Base-by-base conservation (phyloP, 345 rosid species). In the Excoecaria cochinchinensis region DNA sequence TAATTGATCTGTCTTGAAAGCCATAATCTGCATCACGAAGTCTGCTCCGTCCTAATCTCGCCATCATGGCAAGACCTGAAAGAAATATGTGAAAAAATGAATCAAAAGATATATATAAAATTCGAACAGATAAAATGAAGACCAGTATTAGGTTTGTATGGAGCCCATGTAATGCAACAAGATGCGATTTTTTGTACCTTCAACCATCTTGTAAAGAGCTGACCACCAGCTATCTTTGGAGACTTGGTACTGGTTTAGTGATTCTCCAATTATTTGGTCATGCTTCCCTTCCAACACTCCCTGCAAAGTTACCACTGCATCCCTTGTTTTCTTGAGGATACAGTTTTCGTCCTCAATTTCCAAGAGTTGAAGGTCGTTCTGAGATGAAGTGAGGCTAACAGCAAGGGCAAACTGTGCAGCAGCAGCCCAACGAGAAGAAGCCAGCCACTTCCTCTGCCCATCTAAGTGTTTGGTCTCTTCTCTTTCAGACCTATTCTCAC, bases 181-280 rank as follows among this genome's bases (percentile, higher is more conserved):
- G 67, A 44, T 38, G 53, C 36, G 31, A 40, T 6, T 16, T 16
- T 65, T 71, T 62, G 48, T 86, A 95, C 99, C 99, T 90, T 93
- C 97, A 67, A 95, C 80, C 89, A 95, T 85, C 84, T 78, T 91
- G 88, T 93, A 90, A 71, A 93, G 90, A 72, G 98, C 80, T 16
- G 99, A 92, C 97, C 99, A 95, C 99, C 99, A 91, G 69, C 97
- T 78, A 60, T 91, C 98, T 79, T 78, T 83, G 40, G 97, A 80
- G 58, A 93, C 83, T 66, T 90, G 82, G 55, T 67, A 70, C 74
- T 88, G 82, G 48, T 79, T 69, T 67, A 93, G 82, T 1, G 95
- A 76, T 55, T 86, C 87, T 6, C 87, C 91, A 11, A 95, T 95
- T 76, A 79, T 86, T 77, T 83, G 86, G 72, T 90, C 87, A 60